Base-by-base conservation (phyloP, 1,284 basidiomycete genomes). In the Trametes polyzona region DNA sequence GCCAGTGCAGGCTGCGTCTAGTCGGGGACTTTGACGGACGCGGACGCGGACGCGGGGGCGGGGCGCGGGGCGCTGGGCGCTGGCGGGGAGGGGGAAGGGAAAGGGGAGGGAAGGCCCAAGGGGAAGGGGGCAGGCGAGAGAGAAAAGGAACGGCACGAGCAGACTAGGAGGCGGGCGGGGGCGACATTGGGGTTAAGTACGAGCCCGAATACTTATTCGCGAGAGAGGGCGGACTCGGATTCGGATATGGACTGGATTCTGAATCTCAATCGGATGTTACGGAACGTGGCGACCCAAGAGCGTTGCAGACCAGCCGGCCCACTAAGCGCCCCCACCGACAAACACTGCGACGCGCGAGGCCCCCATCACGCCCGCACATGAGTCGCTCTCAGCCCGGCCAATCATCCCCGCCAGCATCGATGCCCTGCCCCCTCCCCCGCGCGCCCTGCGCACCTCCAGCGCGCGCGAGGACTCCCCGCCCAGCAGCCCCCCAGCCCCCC, bases 371-470 rank as follows among this genome's bases (percentile, higher is more conserved):
- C 42, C 46, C 57, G 55, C 55, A 59, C 56, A 59, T 57, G 57
- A 57, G 59, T 52, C 40, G 32, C 61, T 65, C 65, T 61, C 65
- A 65, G 64, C 59, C 44, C 65, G 66, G 66, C 51, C 66, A 62
- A 58, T 57, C 65, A 65, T 66, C 57, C 57, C 66, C 66, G 66
- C 54, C 17, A n/a, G n/a, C 24, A 40, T 46, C 52, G 27, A 53
- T 33, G 39, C 36, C n/a, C 46, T 19, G 24, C 26, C 2, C 30
- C n/a, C 33, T 17, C 24, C 23, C 23, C 33, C 26, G 10, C 33
- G 23, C 12, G 9, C 47, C 48, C 5, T 7, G n/a, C 33, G 7
- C 27, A 17, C 12, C 12, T 19, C 37, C n/a, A 19, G 17, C 21
- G 44, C 44, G 10, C 44, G 4, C 30, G 21, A n/a, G 27, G 26